These are phyloP conservation scores for Zygotorulaspora florentina DNA, from an alignment of 805 yeast genomes.

Conservation along the genomic window DNA sequence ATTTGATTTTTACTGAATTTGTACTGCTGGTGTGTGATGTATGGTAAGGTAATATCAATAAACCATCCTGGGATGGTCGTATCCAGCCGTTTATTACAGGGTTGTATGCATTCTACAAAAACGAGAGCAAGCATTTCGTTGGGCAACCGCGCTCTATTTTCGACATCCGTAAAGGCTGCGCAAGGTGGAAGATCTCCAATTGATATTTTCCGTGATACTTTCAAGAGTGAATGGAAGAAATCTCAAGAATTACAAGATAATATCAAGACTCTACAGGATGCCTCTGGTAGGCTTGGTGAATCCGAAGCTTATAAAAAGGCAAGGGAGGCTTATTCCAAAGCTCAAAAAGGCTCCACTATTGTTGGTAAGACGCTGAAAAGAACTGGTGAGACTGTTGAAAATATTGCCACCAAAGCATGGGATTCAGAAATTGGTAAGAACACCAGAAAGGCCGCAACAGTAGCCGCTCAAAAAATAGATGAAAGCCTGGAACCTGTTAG, in stretches of 20 bases:
- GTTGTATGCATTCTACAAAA: no score
- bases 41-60: constrained; percentile 4
- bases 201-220: constrained; percentile 90
- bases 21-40: background rate
- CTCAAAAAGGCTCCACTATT: constrained; percentile 68
- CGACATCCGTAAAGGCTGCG: constrained; percentile 12
- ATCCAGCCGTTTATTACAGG: background rate
- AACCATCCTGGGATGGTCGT: background rate
- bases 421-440: constrained; percentile 88
- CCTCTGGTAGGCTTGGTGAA: constrained; percentile 90
- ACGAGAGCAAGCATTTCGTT: background rate
- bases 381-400: constrained; percentile 93
- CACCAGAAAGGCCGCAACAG: constrained; percentile 79
- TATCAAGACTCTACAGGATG: constrained; percentile 92
- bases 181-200: constrained; percentile 55
- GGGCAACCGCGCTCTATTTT: constrained; percentile 10
- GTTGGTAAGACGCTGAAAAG: constrained; percentile 70
- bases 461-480: constrained; percentile 81
- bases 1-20: no score
- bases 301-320: constrained; percentile 91
- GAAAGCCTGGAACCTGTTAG: constrained; percentile 89
- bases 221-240: constrained; percentile 86
- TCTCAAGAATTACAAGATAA: constrained; percentile 85
- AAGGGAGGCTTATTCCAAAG: constrained; percentile 83
- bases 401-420: constrained; percentile 89